phyloP scores from a whole-genome alignment of 371 early-diverging fungal species.

The Mucor piriformis region DNA sequence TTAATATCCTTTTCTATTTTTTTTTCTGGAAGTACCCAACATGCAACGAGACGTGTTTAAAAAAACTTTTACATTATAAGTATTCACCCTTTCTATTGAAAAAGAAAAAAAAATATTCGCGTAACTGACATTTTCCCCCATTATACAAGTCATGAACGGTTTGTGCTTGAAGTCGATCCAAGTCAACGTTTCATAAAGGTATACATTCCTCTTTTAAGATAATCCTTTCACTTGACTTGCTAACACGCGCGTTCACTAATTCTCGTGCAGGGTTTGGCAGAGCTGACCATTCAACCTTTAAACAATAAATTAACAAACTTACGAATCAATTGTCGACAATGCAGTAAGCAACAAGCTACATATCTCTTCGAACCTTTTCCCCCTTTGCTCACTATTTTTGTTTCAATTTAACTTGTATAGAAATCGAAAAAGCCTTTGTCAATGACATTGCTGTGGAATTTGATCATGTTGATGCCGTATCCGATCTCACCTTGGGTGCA shows the following conservation, averaged over 20 bases:
- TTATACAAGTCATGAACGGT: constrained; percentile 57
- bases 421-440: constrained; percentile 58
- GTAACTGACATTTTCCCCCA: constrained; percentile 16
- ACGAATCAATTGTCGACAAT: constrained; percentile 66
- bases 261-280: constrained; percentile 59
- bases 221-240: background rate
- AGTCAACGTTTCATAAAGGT: constrained; percentile 42
- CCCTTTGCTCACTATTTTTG: background rate
- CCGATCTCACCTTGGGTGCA: constrained; percentile 49
- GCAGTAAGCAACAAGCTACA: constrained; percentile 44
- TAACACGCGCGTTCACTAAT: background rate
- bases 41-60: constrained; percentile 45
- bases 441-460: constrained; percentile 59
- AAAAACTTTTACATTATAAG: constrained; percentile 53
- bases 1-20: background rate
- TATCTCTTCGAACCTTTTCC: background rate
- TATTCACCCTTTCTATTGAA: constrained; percentile 20
- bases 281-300: constrained; percentile 62
- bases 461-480: constrained; percentile 54
- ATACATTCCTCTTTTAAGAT: background rate
- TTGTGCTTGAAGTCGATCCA: constrained; percentile 55
- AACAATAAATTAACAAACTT: constrained; percentile 47
- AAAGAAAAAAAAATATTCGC: constrained; percentile 1
- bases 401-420: constrained; percentile 38
- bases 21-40: background rate